phyloP scores from a whole-genome alignment of 1,139 yeast species.

The Keqinozyma sinolaborantium region DNA sequence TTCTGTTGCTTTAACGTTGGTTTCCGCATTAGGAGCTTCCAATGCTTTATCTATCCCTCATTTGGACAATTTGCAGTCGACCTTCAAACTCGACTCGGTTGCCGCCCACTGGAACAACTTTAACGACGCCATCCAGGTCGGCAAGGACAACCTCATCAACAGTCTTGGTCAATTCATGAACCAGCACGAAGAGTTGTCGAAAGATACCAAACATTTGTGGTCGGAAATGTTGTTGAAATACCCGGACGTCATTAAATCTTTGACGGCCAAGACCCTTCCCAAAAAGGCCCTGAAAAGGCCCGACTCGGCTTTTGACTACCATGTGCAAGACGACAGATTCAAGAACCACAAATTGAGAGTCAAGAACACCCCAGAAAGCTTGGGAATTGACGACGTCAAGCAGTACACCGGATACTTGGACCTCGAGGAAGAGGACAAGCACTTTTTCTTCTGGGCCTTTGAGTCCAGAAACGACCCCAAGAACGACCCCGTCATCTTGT shows the following conservation, averaged over 20 bases:
- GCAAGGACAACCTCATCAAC: conserved; percentile 20
- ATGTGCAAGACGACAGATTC: conserved; percentile 40
- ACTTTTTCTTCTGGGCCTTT: conserved; percentile 48
- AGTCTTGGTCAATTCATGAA: conserved; percentile 38
- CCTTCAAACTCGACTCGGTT: conserved; percentile 19
- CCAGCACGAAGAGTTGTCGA: conserved; percentile 43
- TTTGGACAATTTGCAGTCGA: conserved; percentile 23
- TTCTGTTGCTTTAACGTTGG: conserved; percentile 20
- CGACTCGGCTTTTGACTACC: conserved; percentile 52
- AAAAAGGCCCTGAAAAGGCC: conserved; percentile 33
- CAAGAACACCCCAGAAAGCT: conserved; percentile 52
- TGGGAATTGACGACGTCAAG: conserved; percentile 75
- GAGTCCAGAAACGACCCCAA: conserved; percentile 45
- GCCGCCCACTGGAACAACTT: conserved; percentile 12
- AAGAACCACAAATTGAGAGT: conserved; percentile 62
- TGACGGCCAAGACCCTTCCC: conserved; percentile 50
- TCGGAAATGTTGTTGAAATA: conserved; percentile 54
- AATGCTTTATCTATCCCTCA: conserved; percentile 30
- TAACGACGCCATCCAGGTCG: conserved; percentile 13
- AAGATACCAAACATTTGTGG: conserved; percentile 54
- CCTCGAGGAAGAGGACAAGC: conserved; percentile 79
- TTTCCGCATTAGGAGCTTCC: conserved; percentile 19
- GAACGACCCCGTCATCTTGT: conserved; percentile 41
- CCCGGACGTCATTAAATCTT: conserved; percentile 48
- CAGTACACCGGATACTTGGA: conserved; percentile 90